phyloP scores from a whole-genome alignment of 371 early-diverging fungal species.

The Rhizopus microsporus region DNA sequence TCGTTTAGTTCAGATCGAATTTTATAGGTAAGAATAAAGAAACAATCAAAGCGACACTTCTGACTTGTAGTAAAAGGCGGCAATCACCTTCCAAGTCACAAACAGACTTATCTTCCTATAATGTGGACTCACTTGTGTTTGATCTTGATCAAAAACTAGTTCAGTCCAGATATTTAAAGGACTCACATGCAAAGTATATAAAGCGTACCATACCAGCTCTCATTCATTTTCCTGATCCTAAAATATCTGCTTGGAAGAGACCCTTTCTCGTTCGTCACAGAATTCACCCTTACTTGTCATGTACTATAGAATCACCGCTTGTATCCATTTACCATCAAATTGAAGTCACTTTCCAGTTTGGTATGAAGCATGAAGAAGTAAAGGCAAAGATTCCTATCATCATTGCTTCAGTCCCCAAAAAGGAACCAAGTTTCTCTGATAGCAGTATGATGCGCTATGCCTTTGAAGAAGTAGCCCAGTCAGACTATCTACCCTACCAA shows the following conservation, averaged over 20 bases:
- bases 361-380: conserved; percentile 37
- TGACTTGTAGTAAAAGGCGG: conserved; percentile 20
- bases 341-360: conserved; percentile 40
- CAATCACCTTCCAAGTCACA: conserved; percentile 39
- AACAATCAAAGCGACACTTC: not conserved
- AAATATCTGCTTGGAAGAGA: conserved; percentile 32
- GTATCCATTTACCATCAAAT: conserved; percentile 43
- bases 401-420: conserved; percentile 30
- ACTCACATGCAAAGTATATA: conserved; percentile 27
- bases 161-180: conserved; percentile 18
- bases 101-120: conserved; percentile 24
- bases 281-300: conserved; percentile 31
- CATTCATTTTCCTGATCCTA: conserved; percentile 26
- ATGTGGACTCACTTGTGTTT: conserved; percentile 17
- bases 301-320: conserved; percentile 38
- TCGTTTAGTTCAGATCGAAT: conserved; percentile 38
- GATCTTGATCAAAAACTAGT: conserved; percentile 19
- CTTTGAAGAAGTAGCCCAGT: conserved; percentile 20
- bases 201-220: conserved; percentile 35
- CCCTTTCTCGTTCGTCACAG: conserved; percentile 35
- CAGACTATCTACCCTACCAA: conserved; percentile 8
- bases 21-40: conserved; percentile 31
- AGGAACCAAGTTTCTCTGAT: conserved; percentile 1
- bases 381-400: conserved; percentile 40
- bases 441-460: conserved; percentile 20